Evolutionary conservation across 192 early-diverging fungal genomes (phyloP), one percentile per base, ranked within the genome.

Genomic region (Umbelopsis isabellina): DNA sequence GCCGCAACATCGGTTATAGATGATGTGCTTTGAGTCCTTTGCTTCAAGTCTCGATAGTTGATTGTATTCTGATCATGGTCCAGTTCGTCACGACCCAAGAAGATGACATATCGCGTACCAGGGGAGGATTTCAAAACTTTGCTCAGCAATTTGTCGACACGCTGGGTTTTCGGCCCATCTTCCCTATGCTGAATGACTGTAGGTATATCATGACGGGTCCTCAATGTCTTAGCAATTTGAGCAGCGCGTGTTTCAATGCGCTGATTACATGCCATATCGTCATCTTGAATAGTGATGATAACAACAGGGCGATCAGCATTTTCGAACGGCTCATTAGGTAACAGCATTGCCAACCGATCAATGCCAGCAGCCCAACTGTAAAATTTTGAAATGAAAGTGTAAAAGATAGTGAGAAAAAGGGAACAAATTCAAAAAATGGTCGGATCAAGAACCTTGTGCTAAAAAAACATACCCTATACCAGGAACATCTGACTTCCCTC

Each of bases 351-450:
- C 45, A 91, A 70, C 49, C 88, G 73, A 41, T 91, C 88, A 13
- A 89, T 75, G n/a, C 88, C 89, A 21, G 88, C 83, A n/a, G 82
- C 89, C 89, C 89, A 90, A 5, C 85, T 83, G 49, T 75, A 37
- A 6, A 5, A 4, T 22, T 5, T 22, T 1, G 23, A 25, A 20
- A 23, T 52, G 1, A 23, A 52, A 61, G 18, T 16, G 16, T 52
- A n/a, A 12, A 45, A 45, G 13, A 27, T 16, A 58, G 46, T 49
- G 12, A 37, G 7, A 8, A 35, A 47, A 18, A 44, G 15, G 20
- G 12, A 23, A 23, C 67, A 15, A 21, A 2, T 6, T 30, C 35
- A 21, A 47, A 9, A 30, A 49, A 64, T 6, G 27, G 15, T 35
- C 0, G 4, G 18, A 13, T 41, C 1, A 5, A 2, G 37, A 10